Conservation (phyloP, 345 rosid species). For the Populus davidiana region DNA sequence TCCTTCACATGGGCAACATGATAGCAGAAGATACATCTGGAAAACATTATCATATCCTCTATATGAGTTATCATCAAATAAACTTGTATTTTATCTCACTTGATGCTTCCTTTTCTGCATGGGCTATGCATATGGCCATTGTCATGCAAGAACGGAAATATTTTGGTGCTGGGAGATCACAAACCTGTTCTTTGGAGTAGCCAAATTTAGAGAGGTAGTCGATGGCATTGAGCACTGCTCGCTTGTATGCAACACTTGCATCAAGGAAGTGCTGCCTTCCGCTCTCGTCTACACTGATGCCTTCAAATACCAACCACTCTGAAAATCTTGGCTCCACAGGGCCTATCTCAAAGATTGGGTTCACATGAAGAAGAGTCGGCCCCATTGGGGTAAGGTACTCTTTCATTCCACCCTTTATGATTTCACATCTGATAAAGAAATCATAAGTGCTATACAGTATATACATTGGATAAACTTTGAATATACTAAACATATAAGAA, state of each 20-base stretch:
- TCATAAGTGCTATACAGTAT: background rate
- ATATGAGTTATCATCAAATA: background rate
- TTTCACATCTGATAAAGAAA: slow-evolving; percentile 55
- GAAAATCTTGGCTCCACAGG: slow-evolving; percentile 92
- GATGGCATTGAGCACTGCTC: slow-evolving; percentile 86
- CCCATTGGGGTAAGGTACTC: slow-evolving; percentile 98
- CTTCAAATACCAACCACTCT: slow-evolving; percentile 92
- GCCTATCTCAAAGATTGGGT: slow-evolving; percentile 88
- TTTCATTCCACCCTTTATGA: slow-evolving; percentile 78
- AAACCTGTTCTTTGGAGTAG: slow-evolving; percentile 90
- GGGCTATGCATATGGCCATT: background rate
- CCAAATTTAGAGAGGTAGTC: slow-evolving; percentile 88
- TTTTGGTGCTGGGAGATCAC: background rate
- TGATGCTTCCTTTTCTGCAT: background rate
- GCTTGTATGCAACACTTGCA: slow-evolving; percentile 80
- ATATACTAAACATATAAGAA: no score
- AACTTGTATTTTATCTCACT: background rate
- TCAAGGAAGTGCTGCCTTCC: slow-evolving; percentile 86
- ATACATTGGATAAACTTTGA: background rate
- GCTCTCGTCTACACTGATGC: slow-evolving; percentile 82
- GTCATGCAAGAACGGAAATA: background rate
- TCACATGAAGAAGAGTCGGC: slow-evolving; percentile 82
- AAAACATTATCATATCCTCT: slow-evolving; percentile 3
- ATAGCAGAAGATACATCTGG: slow-evolving; percentile 76
- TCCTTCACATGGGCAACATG: slow-evolving; percentile 95